Evolutionary conservation across 106 monocot species (phyloP).

Genomic region (Gastrodia elata): DNA sequence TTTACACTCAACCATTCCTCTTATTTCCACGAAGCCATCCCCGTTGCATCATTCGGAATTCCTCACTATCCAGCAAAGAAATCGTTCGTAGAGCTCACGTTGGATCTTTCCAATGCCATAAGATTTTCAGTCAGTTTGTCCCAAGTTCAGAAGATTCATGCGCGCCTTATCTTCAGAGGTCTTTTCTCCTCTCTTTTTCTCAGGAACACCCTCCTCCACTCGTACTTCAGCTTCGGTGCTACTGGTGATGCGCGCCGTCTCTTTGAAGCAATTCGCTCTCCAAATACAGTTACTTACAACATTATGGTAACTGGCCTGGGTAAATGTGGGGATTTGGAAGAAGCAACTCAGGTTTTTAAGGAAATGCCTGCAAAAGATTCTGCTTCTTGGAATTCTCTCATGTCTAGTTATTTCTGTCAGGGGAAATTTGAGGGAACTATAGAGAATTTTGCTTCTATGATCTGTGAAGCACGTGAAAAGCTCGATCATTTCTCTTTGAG

Average conservation of each 20-base stretch:
- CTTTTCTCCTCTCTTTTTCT: slow-evolving; percentile 50
- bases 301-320: slow-evolving; percentile 53
- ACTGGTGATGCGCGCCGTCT: slow-evolving; percentile 33
- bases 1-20: background rate
- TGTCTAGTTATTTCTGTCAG: slow-evolving; percentile 45
- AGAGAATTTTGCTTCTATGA: slow-evolving; percentile 41
- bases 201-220: slow-evolving; percentile 52
- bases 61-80: background rate
- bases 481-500: slow-evolving; percentile 42
- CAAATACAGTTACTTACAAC: slow-evolving; percentile 60
- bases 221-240: slow-evolving; percentile 40
- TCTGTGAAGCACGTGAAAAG: slow-evolving; percentile 8
- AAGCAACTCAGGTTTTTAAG: slow-evolving; percentile 52
- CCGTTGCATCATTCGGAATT: background rate
- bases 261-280: slow-evolving; percentile 24
- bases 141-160: slow-evolving; percentile 7
- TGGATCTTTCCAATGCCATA: background rate
- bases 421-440: slow-evolving; percentile 20
- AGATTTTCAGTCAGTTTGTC: background rate
- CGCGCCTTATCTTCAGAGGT: slow-evolving; percentile 34
- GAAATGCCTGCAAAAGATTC: slow-evolving; percentile 60
- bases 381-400: slow-evolving; percentile 67
- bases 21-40: background rate
- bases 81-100: background rate
- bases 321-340: slow-evolving; percentile 22